phyloP scores from a whole-genome alignment of 441 rosid genomes.

The Populus hybrid region DNA sequence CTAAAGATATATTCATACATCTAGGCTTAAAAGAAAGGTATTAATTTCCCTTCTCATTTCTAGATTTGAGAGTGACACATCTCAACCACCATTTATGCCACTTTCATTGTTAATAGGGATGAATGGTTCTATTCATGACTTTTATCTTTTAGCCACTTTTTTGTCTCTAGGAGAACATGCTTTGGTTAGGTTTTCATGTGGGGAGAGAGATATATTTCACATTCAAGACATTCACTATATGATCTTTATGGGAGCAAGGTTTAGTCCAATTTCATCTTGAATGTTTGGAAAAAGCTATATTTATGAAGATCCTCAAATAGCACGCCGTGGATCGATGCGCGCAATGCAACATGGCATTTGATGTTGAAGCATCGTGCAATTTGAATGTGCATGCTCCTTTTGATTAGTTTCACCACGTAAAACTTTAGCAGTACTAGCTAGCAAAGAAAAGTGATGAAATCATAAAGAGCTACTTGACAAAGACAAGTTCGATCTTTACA shows the following conservation, averaged over 20 bases:
- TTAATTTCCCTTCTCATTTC: neutral
- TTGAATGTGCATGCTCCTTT: neutral
- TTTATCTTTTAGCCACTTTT: neutral
- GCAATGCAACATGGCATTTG: neutral
- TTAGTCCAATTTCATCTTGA: conserved; percentile 6
- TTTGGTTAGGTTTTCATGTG: neutral
- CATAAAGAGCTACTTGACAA: conserved; percentile 5
- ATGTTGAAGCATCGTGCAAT: conserved; percentile 3
- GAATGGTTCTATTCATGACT: neutral
- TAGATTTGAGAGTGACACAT: conserved; percentile 16
- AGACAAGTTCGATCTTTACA: neutral
- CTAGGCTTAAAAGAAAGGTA: neutral
- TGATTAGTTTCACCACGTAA: neutral
- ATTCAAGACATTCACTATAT: conserved; percentile 8
- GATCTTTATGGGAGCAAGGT: neutral
- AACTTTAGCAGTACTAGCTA: neutral
- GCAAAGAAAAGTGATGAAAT: no score
- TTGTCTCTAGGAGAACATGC: conserved; percentile 5
- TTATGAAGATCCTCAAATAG: neutral
- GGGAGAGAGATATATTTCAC: neutral
- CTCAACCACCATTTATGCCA: conserved; percentile 7
- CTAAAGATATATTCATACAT: neutral
- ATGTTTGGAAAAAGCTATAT: neutral
- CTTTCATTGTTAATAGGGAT: neutral
- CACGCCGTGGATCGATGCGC: neutral